A percentile compares a stretch with the other conserved stretches of the same genome.
Conservation (phyloP, 331 rosid species). For the Ulmus americana region DNA sequence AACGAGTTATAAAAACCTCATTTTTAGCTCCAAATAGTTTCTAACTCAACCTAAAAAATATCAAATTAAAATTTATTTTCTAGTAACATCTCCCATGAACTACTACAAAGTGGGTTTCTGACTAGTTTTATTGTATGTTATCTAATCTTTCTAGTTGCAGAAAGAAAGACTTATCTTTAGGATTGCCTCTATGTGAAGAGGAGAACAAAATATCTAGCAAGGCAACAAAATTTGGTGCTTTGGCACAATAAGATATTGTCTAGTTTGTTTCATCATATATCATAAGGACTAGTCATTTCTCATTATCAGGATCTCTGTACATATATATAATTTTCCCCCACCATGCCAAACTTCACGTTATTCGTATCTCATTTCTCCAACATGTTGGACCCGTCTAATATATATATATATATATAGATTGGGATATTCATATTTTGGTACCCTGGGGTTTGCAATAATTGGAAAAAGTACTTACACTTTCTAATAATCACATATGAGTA, state of each 20-base stretch:
- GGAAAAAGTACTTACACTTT: no score
- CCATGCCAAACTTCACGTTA: conserved; percentile 7
- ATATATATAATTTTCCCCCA: conserved; percentile 16
- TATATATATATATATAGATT: no score
- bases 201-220: no score
- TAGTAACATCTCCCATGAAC: neutral
- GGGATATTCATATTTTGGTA: no score
- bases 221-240: conserved; percentile 22
- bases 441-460: no score
- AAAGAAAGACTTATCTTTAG: neutral
- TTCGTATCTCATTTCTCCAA: neutral
- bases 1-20: neutral
- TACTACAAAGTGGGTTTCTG: conserved; percentile 12
- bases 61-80: neutral
- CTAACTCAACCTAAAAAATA: neutral
- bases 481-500: no score
- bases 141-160: conserved; percentile 2
- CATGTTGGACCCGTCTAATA: conserved; percentile 20
- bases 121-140: conserved; percentile 7
- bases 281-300: conserved; percentile 7
- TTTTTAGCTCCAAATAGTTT: neutral
- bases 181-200: neutral
- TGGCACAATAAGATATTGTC: conserved; percentile 26
- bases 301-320: conserved; percentile 7
- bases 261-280: conserved; percentile 3